A percentile compares a stretch with the other conserved stretches of the same genome.
These are phyloP conservation scores for Diaporthe sp. DNA, from an alignment of 2,329 filamentous ascomycete genomes.

Conservation along the genomic window DNA sequence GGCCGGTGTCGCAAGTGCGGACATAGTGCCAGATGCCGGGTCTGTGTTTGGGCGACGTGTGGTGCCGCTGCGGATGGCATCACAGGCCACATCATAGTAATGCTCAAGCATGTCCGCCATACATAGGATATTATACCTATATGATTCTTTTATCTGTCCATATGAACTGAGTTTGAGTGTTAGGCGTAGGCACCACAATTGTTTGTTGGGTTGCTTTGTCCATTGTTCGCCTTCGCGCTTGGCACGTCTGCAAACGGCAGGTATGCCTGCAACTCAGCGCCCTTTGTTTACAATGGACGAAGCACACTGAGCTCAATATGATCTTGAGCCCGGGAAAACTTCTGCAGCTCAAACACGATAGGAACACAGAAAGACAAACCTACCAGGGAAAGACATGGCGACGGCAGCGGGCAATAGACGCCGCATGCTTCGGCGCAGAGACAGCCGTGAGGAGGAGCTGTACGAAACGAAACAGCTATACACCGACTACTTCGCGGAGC, in stretches of 20 bases:
- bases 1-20: neutral
- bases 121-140: neutral
- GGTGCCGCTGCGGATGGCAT: neutral
- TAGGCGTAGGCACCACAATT: too few species aligned
- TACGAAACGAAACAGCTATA: neutral
- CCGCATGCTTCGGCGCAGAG: neutral
- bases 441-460: neutral
- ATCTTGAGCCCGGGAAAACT: neutral
- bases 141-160: too few species aligned
- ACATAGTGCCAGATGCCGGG: neutral
- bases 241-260: neutral
- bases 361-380: neutral
- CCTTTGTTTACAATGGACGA: neutral
- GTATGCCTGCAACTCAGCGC: neutral
- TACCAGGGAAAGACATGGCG: neutral
- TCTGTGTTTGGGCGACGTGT: neutral
- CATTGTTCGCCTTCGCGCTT: neutral
- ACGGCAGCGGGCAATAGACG: neutral
- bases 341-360: too few species aligned
- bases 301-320: too few species aligned
- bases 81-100: neutral
- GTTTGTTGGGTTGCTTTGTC: neutral
- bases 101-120: too few species aligned
- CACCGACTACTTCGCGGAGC: neutral
- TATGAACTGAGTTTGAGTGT: neutral